Conservation (phyloP, 108 stramenopile genomes). For the Aurantiochytrium sp. region DNA sequence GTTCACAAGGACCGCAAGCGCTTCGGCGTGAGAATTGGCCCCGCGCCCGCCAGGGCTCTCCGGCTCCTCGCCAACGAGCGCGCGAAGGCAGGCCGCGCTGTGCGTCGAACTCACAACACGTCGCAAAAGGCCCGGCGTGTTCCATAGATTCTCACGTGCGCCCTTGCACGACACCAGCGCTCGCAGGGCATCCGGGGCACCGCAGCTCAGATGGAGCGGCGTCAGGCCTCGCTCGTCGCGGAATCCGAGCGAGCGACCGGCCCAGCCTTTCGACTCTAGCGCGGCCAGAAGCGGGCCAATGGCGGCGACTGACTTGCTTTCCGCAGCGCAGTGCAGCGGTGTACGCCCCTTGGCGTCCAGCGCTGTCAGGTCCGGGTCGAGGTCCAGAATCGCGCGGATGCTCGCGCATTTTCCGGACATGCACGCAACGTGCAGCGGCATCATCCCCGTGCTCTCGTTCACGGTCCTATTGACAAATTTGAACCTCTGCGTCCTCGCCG, state of each 20-base stretch:
- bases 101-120: neutral
- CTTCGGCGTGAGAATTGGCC: too few relatives aligned
- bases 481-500: neutral
- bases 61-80: neutral
- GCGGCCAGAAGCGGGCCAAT: neutral
- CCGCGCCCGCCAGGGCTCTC: neutral
- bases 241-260: neutral
- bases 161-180: neutral
- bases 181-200: neutral
- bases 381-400: neutral
- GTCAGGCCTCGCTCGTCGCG: neutral
- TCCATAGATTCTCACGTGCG: neutral
- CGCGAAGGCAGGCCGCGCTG: neutral
- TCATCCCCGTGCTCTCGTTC: neutral
- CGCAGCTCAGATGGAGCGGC: neutral
- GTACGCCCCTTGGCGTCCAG: neutral
- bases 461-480: neutral
- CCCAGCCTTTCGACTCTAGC: neutral
- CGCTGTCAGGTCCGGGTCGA: neutral
- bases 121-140: neutral
- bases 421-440: neutral
- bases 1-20: neutral
- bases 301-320: neutral
- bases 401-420: neutral
- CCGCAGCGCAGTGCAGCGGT: slow-evolving; percentile 3